Evolutionary conservation across 805 yeast genomes (phyloP).

Genomic region (Candida dendrica): DNA sequence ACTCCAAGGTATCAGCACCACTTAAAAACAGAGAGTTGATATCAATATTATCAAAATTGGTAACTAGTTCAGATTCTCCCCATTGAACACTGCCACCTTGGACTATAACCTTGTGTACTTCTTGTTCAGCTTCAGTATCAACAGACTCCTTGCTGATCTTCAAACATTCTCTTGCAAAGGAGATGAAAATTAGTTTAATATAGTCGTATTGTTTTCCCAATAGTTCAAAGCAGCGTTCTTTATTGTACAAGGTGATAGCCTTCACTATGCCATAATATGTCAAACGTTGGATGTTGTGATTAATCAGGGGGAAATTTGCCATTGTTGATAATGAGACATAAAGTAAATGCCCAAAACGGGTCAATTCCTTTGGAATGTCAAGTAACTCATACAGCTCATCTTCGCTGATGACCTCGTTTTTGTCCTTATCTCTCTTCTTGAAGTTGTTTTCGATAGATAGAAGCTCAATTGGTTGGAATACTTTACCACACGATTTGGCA

Average conservation of each 20-base stretch:
- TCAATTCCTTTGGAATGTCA: conserved; percentile 26
- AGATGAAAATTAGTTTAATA: conserved; percentile 38
- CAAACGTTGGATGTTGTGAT: conserved; percentile 25
- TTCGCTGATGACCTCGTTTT: conserved; percentile 19
- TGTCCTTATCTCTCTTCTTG: conserved; percentile 14
- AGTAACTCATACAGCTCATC: conserved; percentile 25
- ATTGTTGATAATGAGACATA: conserved; percentile 35
- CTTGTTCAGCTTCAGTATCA: conserved; percentile 8
- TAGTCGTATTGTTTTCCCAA: conserved; percentile 32
- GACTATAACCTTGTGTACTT: conserved; percentile 9
- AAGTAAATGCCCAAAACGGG: conserved; percentile 26
- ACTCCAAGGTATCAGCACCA: conserved; percentile 32
- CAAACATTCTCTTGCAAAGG: conserved; percentile 26
- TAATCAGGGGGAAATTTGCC: conserved; percentile 43
- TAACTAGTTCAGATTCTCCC: conserved; percentile 29
- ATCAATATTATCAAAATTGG: conserved; percentile 38
- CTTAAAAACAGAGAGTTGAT: conserved; percentile 28
- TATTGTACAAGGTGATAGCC: conserved; percentile 35
- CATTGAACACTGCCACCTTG: conserved; percentile 14
- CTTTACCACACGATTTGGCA: conserved; percentile 23
- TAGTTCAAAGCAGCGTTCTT: conserved; percentile 32
- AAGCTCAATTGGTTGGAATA: conserved; percentile 28
- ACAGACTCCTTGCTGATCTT: conserved; percentile 5
- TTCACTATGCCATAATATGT: conserved; percentile 35
- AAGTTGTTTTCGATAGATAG: conserved; percentile 21